phyloP scores from a whole-genome alignment of 2,329 filamentous ascomycete species.

The Trichophyton schoenleinii region DNA sequence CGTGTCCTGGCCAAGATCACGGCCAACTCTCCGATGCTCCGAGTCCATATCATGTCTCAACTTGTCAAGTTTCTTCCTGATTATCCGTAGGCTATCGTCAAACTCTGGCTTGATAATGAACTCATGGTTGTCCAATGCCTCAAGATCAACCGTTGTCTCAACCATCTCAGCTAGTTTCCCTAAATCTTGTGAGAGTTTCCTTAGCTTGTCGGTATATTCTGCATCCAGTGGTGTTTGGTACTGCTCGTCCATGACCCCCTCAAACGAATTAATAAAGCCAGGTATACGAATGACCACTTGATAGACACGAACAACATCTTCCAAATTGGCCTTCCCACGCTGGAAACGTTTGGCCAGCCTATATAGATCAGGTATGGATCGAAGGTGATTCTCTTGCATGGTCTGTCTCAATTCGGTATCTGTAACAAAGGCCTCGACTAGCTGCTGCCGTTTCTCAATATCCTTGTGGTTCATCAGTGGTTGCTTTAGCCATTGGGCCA shows the following conservation, averaged over 20 bases:
- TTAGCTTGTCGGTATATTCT: conserved; percentile 75
- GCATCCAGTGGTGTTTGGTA: conserved; percentile 78
- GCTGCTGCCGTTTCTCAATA: conserved; percentile 80
- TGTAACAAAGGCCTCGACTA: conserved; percentile 87
- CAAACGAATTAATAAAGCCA: conserved; percentile 76
- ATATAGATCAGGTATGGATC: conserved; percentile 87
- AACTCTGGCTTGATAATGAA: conserved; percentile 99
- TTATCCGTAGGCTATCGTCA: conserved; percentile 75
- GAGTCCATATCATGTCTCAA: conserved; percentile 68
- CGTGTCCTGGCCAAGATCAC: conserved; percentile 78
- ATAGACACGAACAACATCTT: conserved; percentile 91
- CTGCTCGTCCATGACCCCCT: conserved; percentile 87
- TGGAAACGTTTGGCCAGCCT: conserved; percentile 91
- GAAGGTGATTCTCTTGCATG: conserved; percentile 91
- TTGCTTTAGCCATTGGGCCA: conserved; percentile 96
- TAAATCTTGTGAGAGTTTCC: conserved; percentile 62
- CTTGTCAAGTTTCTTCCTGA: conserved; percentile 80
- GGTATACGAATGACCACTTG: conserved; percentile 88
- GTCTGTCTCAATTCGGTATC: conserved; percentile 90
- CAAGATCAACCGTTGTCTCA: conserved; percentile 91
- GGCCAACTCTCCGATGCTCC: conserved; percentile 64
- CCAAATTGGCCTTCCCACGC: conserved; percentile 74
- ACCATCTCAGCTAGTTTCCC: conserved; percentile 93
- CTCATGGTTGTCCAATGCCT: conserved; percentile 90
- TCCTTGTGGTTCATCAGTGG: conserved; percentile 82